Conservation (phyloP, 2,329 filamentous ascomycete species). For the Sporothrix schenckii region DNA sequence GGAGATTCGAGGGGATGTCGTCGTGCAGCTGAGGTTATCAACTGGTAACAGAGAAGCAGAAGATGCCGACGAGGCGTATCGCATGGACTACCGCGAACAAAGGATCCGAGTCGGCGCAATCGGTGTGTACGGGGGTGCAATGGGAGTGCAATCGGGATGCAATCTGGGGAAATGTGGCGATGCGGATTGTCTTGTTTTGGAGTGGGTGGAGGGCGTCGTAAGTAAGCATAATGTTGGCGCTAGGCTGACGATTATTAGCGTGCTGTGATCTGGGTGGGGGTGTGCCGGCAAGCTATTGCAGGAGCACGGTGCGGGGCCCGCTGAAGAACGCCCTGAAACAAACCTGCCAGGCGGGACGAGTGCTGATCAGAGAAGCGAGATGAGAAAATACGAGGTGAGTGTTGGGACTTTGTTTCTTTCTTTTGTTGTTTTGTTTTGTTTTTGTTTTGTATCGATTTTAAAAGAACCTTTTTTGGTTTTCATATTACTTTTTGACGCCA, state of each 20-base stretch:
- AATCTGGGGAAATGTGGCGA: constrained; percentile 4
- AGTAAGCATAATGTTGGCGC: constrained; percentile 1
- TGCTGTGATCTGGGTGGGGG: background rate
- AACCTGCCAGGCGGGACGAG: background rate
- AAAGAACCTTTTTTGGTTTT: background rate
- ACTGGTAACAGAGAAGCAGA: background rate
- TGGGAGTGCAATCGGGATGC: background rate
- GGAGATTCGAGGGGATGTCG: background rate
- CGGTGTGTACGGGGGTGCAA: background rate
- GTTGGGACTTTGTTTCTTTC: background rate
- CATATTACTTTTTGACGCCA: background rate
- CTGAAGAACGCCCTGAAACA: constrained; percentile 20
- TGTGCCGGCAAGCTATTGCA: background rate
- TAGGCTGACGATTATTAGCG: background rate
- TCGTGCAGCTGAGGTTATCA: too few relatives aligned
- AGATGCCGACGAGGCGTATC: background rate
- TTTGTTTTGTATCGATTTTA: background rate
- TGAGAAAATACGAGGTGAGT: too few relatives aligned
- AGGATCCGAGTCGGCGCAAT: background rate
- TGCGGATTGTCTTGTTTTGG: constrained; percentile 23
- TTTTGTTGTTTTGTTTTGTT: background rate
- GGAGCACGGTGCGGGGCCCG: constrained; percentile 20
- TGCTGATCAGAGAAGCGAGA: background rate
- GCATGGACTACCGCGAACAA: too few relatives aligned
- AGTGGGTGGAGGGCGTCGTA: background rate